A percentile compares a stretch with the other conserved stretches of the same genome.
These are phyloP conservation scores for Leishmania tropica DNA, from an alignment of 208 protist genomes.

Conservation along the genomic window DNA sequence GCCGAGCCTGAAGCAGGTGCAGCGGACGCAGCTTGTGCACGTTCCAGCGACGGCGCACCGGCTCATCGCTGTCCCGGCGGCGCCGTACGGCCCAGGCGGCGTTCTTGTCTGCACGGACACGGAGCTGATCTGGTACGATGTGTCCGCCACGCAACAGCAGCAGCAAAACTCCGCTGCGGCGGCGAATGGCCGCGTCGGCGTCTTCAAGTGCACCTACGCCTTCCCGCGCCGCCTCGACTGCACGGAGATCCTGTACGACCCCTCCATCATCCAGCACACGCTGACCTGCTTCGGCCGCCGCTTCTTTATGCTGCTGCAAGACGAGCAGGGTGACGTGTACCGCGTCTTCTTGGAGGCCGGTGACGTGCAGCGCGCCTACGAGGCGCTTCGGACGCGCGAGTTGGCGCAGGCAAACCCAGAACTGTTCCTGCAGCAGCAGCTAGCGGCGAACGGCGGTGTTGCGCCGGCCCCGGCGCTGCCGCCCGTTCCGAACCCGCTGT, in stretches of 20 bases:
- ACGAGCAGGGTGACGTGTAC: slow-evolving; percentile 98
- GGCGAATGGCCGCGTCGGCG: slow-evolving; percentile 24
- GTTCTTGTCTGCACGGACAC: slow-evolving; percentile 97
- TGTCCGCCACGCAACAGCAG: slow-evolving; percentile 40
- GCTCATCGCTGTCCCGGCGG: slow-evolving; percentile 89
- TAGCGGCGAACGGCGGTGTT: slow-evolving; percentile 12
- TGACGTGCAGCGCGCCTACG: slow-evolving; percentile 83
- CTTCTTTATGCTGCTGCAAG: slow-evolving; percentile 97
- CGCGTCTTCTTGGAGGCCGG: slow-evolving; percentile 87
- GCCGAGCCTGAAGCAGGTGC: slow-evolving; percentile 98
- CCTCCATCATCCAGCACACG: slow-evolving; percentile 90
- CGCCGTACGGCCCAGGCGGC: slow-evolving; percentile 93
- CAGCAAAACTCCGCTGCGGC: slow-evolving; percentile 7
- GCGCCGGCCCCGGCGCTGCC: slow-evolving; percentile 4
- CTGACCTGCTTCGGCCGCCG: slow-evolving; percentile 75
- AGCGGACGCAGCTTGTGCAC: slow-evolving; percentile 94
- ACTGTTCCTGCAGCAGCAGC: slow-evolving; percentile 12
- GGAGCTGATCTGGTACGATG: slow-evolving; percentile 94
- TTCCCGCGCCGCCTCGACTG: slow-evolving; percentile 86
- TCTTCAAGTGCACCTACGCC: slow-evolving; percentile 81
- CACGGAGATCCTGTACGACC: slow-evolving; percentile 74
- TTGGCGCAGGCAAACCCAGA: slow-evolving; percentile 34
- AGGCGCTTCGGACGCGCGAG: slow-evolving; percentile 51
- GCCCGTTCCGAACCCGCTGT: slow-evolving; percentile 66
- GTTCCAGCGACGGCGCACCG: slow-evolving; percentile 93